Percentiles rank a stretch among this genome's conserved stretches.
These are phyloP conservation scores for Xylaria venustula DNA, from an alignment of 495 filamentous ascomycete genomes.

Conservation along the genomic window DNA sequence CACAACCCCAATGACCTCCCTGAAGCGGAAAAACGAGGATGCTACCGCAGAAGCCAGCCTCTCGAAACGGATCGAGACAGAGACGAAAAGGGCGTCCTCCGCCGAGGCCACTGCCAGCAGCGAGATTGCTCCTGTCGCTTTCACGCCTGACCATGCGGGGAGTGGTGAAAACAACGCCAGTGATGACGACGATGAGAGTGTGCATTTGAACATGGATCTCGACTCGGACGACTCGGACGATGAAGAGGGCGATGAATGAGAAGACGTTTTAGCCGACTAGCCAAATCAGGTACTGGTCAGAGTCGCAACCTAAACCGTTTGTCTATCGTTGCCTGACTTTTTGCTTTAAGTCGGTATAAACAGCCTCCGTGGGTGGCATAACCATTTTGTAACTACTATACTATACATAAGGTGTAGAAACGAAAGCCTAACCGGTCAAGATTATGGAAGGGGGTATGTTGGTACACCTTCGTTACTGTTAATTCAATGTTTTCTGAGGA, in stretches of 20 bases:
- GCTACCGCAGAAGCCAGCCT: slow-evolving; percentile 17
- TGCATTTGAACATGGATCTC: slow-evolving; percentile 42
- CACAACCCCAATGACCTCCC: slow-evolving; percentile 15
- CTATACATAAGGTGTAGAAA: not conserved
- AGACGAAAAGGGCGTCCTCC: slow-evolving; percentile 7
- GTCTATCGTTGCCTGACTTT: too few species aligned
- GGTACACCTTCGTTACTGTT: too few species aligned
- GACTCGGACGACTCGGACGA: slow-evolving; percentile 32
- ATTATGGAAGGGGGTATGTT: too few species aligned
- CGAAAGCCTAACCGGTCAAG: too few species aligned
- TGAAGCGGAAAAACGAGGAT: slow-evolving; percentile 46
- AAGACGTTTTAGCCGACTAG: slow-evolving; percentile 12
- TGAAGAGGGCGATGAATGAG: slow-evolving; percentile 26
- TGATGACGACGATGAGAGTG: slow-evolving; percentile 39
- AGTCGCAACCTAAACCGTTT: slow-evolving; percentile 1
- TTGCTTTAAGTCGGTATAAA: too few species aligned
- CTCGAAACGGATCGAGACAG: slow-evolving; percentile 27
- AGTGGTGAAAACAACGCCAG: slow-evolving; percentile 18
- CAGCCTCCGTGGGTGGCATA: not conserved
- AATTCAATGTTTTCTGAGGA: too few species aligned
- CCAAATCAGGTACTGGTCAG: not conserved
- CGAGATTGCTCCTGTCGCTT: not conserved
- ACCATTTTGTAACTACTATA: not conserved
- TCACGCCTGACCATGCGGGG: not conserved
- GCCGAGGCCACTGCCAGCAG: not conserved